A percentile compares a stretch with the other conserved stretches of the same genome.
phyloP scores from a whole-genome alignment of 495 filamentous ascomycete species.

The Neurospora terricola region DNA sequence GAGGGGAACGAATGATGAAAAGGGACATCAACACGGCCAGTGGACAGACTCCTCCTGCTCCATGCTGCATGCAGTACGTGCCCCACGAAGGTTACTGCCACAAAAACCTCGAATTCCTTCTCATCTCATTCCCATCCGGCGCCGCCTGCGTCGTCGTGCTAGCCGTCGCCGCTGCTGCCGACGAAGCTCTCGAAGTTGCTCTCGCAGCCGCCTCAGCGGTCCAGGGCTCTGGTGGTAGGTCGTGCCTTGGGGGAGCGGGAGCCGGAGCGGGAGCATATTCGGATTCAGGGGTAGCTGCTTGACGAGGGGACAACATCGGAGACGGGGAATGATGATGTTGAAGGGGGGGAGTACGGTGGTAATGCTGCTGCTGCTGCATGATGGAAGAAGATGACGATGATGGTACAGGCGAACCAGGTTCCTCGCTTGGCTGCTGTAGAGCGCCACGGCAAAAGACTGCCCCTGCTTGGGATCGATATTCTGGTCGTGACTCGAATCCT shows the following conservation, averaged over 20 bases:
- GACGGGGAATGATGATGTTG: neutral
- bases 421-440: neutral
- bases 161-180: neutral
- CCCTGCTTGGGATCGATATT: neutral
- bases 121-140: neutral
- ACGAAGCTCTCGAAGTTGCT: neutral
- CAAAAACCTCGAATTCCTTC: neutral
- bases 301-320: neutral
- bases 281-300: neutral
- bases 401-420: neutral
- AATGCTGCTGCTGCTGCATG: neutral
- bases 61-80: neutral
- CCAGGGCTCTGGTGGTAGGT: neutral
- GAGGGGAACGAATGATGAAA: neutral
- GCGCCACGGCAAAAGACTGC: neutral
- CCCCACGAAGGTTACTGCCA: neutral
- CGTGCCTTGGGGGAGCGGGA: neutral
- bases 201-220: neutral
- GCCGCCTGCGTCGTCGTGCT: neutral
- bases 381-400: neutral
- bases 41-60: neutral
- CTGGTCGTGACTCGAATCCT: neutral
- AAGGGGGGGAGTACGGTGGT: neutral
- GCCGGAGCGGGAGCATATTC: neutral
- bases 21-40: neutral